A percentile compares a stretch with the other conserved stretches of the same genome.
Evolutionary conservation across 352 stramenopile genomes (phyloP).

Genomic region (Phytophthora macrochlamydospora): DNA sequence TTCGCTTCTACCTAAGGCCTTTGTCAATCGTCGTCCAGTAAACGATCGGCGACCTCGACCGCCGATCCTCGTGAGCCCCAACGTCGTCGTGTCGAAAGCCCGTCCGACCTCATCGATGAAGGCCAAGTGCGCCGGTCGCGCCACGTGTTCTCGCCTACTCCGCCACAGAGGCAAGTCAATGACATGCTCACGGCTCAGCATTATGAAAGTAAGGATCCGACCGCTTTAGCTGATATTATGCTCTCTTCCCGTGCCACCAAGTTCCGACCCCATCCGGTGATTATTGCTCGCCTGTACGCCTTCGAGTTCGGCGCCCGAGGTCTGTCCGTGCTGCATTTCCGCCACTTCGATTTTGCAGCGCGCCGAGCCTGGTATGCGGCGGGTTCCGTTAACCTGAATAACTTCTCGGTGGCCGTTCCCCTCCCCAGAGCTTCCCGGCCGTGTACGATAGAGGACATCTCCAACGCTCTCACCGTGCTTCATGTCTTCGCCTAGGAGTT

Average conservation of each 20-base stretch:
- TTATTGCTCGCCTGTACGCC: slow-evolving; percentile 6
- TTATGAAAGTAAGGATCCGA: not conserved
- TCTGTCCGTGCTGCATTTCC: slow-evolving; percentile 17
- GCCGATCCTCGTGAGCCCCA: not conserved
- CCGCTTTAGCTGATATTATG: slow-evolving; percentile 2
- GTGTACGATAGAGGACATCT: slow-evolving; percentile 2
- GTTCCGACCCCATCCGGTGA: slow-evolving; percentile 18
- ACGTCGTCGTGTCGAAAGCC: not conserved
- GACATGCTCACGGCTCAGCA: not conserved
- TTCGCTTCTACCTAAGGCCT: not conserved
- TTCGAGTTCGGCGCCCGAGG: slow-evolving; percentile 14
- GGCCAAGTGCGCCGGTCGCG: not conserved
- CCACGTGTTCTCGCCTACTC: not conserved
- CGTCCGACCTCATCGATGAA: not conserved
- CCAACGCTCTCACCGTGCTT: slow-evolving; percentile 11
- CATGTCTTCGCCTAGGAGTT: slow-evolving; percentile 13
- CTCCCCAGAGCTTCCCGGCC: slow-evolving; percentile 2
- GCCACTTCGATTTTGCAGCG: slow-evolving; percentile 11
- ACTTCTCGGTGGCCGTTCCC: not conserved
- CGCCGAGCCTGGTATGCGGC: slow-evolving; percentile 14
- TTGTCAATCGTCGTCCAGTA: not conserved
- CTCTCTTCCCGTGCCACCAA: slow-evolving; percentile 19
- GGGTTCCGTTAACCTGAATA: slow-evolving; percentile 13
- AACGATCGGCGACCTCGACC: not conserved
- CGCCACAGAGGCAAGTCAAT: not conserved